phyloP scores from a whole-genome alignment of 495 filamentous ascomycete genomes.

The Penicillium alfredii region DNA sequence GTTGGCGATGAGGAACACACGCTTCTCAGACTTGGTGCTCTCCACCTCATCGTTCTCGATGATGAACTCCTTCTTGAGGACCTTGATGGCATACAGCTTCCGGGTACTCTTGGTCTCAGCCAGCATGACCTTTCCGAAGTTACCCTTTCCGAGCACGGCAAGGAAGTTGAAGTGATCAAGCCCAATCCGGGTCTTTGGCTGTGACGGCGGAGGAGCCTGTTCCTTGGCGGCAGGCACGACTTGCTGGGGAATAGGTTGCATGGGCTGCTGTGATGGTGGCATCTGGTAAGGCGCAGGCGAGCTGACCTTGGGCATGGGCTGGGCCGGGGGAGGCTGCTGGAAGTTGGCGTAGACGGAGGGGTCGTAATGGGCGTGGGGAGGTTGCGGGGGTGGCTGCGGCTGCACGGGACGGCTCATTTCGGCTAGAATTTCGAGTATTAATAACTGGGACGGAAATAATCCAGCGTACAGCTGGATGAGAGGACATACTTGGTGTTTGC shows the following conservation, averaged over 20 bases:
- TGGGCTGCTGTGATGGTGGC: slow-evolving; percentile 39
- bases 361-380: slow-evolving; percentile 57
- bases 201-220: slow-evolving; percentile 50
- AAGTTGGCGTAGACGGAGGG: slow-evolving; percentile 66
- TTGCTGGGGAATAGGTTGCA: slow-evolving; percentile 18
- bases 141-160: slow-evolving; percentile 96
- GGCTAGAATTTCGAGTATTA: slow-evolving; percentile 11
- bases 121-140: slow-evolving; percentile 99
- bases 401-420: slow-evolving; percentile 34
- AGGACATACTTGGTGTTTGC: slow-evolving; percentile 37
- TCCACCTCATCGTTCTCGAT: slow-evolving; percentile 99
- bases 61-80: slow-evolving; percentile 99
- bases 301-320: slow-evolving; percentile 23
- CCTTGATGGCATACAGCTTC: slow-evolving; percentile 96
- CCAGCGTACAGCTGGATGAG: too few relatives aligned
- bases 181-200: slow-evolving; percentile 74
- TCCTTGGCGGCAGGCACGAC: slow-evolving; percentile 38
- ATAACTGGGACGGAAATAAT: neutral
- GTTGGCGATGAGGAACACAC: slow-evolving; percentile 95
- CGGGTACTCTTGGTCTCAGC: slow-evolving; percentile 91
- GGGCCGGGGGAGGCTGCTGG: slow-evolving; percentile 35
- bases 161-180: slow-evolving; percentile 99
- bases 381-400: slow-evolving; percentile 46
- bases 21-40: slow-evolving; percentile 94
- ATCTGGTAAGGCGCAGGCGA: slow-evolving; percentile 17